Evolutionary conservation across 2,329 filamentous ascomycete genomes (phyloP).

Genomic region (Curvularia eragrostidis): DNA sequence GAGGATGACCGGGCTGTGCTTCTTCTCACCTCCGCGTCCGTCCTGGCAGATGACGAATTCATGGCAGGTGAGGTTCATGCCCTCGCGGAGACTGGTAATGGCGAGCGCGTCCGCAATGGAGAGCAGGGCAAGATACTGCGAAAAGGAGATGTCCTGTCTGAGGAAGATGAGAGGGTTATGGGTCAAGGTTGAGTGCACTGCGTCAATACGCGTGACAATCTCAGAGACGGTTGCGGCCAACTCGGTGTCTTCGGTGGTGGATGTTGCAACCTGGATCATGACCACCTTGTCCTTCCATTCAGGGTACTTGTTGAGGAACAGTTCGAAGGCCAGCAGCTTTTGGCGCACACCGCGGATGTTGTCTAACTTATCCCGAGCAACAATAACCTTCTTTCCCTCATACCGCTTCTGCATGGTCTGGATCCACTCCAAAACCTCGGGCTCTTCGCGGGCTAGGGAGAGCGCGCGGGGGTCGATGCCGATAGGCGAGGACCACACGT

Average conservation of each 20-base stretch:
- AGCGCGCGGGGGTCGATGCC: constrained; percentile 87
- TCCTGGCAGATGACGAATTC: constrained; percentile 95
- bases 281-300: constrained; percentile 88
- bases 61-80: constrained; percentile 96
- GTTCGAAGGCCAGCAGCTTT: constrained; percentile 88
- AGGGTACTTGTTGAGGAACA: constrained; percentile 93
- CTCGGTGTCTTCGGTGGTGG: constrained; percentile 85
- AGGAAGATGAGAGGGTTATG: constrained; percentile 94
- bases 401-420: constrained; percentile 82
- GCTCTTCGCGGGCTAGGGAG: constrained; percentile 71
- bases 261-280: constrained; percentile 91
- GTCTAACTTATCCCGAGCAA: constrained; percentile 93
- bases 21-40: constrained; percentile 73
- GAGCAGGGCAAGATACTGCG: constrained; percentile 90
- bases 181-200: constrained; percentile 84
- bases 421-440: constrained; percentile 80
- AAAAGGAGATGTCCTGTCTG: constrained; percentile 91
- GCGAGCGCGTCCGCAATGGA: constrained; percentile 90
- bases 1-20: constrained; percentile 86
- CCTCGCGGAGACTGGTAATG: constrained; percentile 93
- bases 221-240: constrained; percentile 88
- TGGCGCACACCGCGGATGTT: constrained; percentile 90
- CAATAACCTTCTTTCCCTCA: constrained; percentile 86
- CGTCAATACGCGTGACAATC: constrained; percentile 94
- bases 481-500: constrained; percentile 84